Conservation (phyloP, 371 early-diverging fungal species). For the Mucor circinelloides region DNA sequence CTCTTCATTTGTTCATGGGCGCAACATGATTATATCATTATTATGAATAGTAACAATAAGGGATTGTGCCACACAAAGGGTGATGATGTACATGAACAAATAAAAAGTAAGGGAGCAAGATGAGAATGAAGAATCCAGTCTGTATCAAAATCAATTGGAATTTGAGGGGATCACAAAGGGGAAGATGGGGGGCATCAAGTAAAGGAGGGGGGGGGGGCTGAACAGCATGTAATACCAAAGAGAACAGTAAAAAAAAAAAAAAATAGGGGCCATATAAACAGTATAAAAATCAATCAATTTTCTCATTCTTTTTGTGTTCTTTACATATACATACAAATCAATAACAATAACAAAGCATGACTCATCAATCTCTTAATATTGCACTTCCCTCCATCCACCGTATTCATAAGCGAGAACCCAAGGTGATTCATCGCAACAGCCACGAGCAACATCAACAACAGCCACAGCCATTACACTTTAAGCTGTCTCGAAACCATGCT, state of each 20-base stretch:
- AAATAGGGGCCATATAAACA: neutral
- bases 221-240: too few species aligned
- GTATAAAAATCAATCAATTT: slow-evolving; percentile 8
- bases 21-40: neutral
- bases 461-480: slow-evolving; percentile 1
- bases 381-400: slow-evolving; percentile 32
- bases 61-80: slow-evolving; percentile 3
- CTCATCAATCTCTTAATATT: slow-evolving; percentile 17
- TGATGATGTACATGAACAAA: neutral
- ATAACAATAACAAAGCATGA: slow-evolving; percentile 12
- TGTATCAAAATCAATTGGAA: slow-evolving; percentile 47
- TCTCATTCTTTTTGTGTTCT: slow-evolving; percentile 10
- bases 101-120: slow-evolving; percentile 5
- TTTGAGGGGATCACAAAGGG: slow-evolving; percentile 22
- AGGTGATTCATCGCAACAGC: neutral
- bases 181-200: slow-evolving; percentile 6
- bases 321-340: neutral
- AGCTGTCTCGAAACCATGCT: slow-evolving; percentile 24
- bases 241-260: too few species aligned
- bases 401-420: slow-evolving; percentile 8
- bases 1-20: neutral
- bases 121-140: slow-evolving; percentile 24
- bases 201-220: neutral
- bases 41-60: neutral
- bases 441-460: slow-evolving; percentile 4